Conservation (phyloP, 306 rosid genomes). For the Sphenostylis stenocarpa region DNA sequence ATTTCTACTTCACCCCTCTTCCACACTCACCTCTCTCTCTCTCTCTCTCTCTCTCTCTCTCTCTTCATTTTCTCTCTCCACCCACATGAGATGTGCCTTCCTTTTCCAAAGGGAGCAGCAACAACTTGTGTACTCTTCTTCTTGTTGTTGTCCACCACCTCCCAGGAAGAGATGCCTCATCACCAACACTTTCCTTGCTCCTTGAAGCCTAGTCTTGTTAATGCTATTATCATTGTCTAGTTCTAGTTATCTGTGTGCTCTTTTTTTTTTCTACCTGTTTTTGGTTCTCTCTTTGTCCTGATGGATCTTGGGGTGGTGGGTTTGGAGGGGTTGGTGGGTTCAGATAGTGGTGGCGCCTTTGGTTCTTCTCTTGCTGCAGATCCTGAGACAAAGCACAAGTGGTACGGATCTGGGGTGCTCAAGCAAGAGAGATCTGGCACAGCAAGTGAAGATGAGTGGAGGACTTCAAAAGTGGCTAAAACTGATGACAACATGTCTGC, state of each 20-base stretch:
- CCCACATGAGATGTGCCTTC: conserved; percentile 47
- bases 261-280: too few relatives aligned
- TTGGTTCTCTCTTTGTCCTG: neutral
- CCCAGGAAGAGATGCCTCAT: conserved; percentile 38
- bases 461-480: conserved; percentile 54
- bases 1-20: neutral
- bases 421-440: conserved; percentile 74
- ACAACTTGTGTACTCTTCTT: conserved; percentile 14
- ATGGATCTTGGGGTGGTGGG: conserved; percentile 88
- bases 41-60: neutral
- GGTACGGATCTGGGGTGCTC: conserved; percentile 72
- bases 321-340: conserved; percentile 70
- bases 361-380: conserved; percentile 52
- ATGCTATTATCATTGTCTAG: neutral
- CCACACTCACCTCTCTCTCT: neutral
- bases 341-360: conserved; percentile 39
- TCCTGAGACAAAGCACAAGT: conserved; percentile 65
- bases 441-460: conserved; percentile 55
- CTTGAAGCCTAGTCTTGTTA: neutral
- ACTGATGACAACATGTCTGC: conserved; percentile 39
- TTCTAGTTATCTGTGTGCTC: neutral
- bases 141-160: neutral
- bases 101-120: conserved; percentile 29
- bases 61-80: neutral
- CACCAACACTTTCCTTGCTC: conserved; percentile 1